A percentile compares a stretch with the other conserved stretches of the same genome.
phyloP scores from a whole-genome alignment of 148 eudicot species.

The Agrostemma githago region DNA sequence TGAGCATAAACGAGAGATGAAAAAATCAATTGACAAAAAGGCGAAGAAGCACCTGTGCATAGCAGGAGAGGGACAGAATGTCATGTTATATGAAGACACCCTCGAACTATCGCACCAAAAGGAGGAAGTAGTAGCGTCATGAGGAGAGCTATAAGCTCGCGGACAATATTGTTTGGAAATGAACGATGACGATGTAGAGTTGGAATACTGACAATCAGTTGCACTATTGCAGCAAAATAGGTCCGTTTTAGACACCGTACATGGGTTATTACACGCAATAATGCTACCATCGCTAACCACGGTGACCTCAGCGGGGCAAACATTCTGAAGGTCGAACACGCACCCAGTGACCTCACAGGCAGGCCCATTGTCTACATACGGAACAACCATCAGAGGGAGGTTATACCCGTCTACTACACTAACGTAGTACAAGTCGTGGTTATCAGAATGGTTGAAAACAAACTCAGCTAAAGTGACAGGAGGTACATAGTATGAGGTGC shows the following conservation, averaged over 20 bases:
- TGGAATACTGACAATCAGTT: background rate
- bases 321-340: background rate
- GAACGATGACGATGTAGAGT: background rate
- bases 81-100: conserved; percentile 7
- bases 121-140: background rate
- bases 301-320: background rate
- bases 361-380: background rate
- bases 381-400: background rate
- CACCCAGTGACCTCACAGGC: conserved; percentile 12
- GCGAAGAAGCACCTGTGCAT: conserved; percentile 4
- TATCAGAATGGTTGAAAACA: conserved; percentile 21
- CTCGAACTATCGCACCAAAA: background rate
- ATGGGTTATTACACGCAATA: conserved; percentile 9
- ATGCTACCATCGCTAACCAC: background rate
- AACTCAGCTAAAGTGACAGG: conserved; percentile 45
- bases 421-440: conserved; percentile 36
- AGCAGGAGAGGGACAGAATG: conserved; percentile 14
- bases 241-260: background rate
- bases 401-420: background rate
- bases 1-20: too few species aligned
- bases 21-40: background rate
- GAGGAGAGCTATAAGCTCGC: background rate
- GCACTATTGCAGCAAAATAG: background rate
- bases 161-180: conserved; percentile 4
- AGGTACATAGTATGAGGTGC: conserved; percentile 15